phyloP scores from a whole-genome alignment of 192 early-diverging fungal genomes.

The Backusella morwellensis region DNA sequence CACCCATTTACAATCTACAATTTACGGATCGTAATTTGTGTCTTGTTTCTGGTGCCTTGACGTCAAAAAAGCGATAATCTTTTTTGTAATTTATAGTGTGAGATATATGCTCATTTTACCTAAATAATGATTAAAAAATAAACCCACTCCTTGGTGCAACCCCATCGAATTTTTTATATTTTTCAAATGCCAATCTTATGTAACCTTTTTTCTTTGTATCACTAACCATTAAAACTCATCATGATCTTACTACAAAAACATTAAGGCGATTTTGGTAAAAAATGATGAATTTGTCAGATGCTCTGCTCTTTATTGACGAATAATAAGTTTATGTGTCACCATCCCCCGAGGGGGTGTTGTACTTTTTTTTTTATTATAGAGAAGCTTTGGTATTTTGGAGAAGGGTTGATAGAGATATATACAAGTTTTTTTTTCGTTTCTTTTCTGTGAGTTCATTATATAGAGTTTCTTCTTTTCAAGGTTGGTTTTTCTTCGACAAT shows the following conservation, averaged over 20 bases:
- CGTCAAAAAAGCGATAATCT: not conserved
- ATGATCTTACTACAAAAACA: not conserved
- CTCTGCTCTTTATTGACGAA: not conserved
- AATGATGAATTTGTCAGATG: not conserved
- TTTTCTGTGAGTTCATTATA: not conserved
- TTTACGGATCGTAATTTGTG: slow-evolving; percentile 88
- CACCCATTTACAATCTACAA: slow-evolving; percentile 81
- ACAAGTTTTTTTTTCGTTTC: not conserved
- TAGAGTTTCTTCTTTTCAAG: slow-evolving; percentile 10
- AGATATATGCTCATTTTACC: too few species aligned
- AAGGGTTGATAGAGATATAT: not conserved
- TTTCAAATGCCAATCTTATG: not conserved
- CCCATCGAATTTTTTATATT: not conserved
- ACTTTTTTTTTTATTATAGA: not conserved
- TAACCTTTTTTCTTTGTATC: not conserved
- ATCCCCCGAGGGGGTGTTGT: not conserved
- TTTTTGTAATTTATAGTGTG: not conserved
- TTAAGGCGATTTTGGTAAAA: not conserved
- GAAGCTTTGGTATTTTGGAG: not conserved
- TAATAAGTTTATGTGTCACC: not conserved
- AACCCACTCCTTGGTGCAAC: not conserved
- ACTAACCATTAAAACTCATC: not conserved
- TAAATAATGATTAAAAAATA: not conserved
- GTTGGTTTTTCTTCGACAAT: not conserved
- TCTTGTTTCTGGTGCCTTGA: slow-evolving; percentile 80